Evolutionary conservation across 495 filamentous ascomycete genomes (phyloP).

Genomic region (Xylaria curta): DNA sequence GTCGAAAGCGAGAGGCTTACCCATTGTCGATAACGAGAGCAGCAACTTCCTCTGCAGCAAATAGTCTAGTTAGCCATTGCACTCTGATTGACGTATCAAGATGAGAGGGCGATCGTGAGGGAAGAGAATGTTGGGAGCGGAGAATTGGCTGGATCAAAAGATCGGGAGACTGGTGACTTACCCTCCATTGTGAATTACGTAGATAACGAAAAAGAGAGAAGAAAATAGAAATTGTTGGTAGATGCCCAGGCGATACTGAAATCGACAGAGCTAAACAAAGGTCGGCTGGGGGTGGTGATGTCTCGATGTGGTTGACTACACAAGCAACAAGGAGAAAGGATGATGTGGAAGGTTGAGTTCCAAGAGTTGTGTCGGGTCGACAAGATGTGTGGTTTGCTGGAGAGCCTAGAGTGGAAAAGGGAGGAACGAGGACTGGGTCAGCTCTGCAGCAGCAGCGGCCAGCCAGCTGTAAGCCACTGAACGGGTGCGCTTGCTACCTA

Average conservation of each 20-base stretch:
- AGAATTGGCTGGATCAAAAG: constrained; percentile 19
- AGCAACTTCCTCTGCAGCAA: constrained; percentile 92
- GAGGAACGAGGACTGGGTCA: constrained; percentile 37
- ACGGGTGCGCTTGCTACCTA: constrained; percentile 9
- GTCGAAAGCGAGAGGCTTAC: constrained; percentile 64
- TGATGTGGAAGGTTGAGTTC: constrained; percentile 59
- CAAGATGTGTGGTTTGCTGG: constrained; percentile 31
- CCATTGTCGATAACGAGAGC: constrained; percentile 99
- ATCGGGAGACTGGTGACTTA: constrained; percentile 39
- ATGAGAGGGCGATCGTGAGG: constrained; percentile 20
- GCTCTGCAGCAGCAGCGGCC: constrained; percentile 22
- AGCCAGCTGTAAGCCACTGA: constrained; percentile 27
- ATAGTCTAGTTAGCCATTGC: constrained; percentile 60
- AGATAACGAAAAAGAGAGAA: constrained; percentile 45
- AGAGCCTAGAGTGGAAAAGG: constrained; percentile 37
- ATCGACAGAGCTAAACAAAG: constrained; percentile 46
- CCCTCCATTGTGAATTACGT: constrained; percentile 62
- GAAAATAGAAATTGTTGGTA: constrained; percentile 41
- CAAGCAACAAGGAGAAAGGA: constrained; percentile 50
- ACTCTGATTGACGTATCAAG: constrained; percentile 21
- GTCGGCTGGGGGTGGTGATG: constrained; percentile 31
- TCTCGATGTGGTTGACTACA: constrained; percentile 46
- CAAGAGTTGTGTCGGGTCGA: constrained; percentile 51
- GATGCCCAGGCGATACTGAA: constrained; percentile 52
- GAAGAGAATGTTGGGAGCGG: constrained; percentile 12